Conservation (phyloP, 2,329 filamentous ascomycete genomes). For the Canariomyces notabilis region DNA sequence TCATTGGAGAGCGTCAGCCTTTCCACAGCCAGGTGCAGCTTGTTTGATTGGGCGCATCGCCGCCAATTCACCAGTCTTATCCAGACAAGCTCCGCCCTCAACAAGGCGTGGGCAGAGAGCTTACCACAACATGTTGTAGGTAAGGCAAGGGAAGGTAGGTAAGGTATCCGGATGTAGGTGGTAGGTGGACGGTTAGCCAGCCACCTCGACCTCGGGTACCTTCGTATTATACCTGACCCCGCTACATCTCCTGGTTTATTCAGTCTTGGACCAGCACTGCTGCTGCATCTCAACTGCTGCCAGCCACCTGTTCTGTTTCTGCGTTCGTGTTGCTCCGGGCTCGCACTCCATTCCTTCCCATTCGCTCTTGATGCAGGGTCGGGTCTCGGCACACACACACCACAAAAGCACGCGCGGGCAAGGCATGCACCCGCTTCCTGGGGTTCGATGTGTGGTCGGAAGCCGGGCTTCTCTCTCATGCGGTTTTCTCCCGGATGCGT, state of each 20-base stretch:
- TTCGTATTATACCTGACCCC: background rate
- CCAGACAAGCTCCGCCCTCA: background rate
- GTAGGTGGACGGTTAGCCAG: background rate
- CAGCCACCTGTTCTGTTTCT: background rate
- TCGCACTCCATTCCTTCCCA: background rate
- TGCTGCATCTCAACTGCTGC: background rate
- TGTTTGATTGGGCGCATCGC: slow-evolving; percentile 22
- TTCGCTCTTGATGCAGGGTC: background rate
- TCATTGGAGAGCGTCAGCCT: slow-evolving; percentile 25
- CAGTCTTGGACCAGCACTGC: no score
- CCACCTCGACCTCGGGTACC: background rate
- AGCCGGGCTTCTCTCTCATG: no score
- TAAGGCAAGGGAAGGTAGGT: no score
- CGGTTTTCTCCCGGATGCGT: no score
- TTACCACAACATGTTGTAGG: background rate
- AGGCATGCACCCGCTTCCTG: background rate
- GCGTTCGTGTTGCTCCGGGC: background rate
- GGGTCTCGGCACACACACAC: background rate
- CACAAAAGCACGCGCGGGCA: no score
- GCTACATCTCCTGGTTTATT: no score
- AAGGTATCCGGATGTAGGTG: no score
- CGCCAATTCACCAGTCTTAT: slow-evolving; percentile 11
- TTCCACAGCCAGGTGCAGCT: slow-evolving; percentile 22
- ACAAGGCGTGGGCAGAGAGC: background rate
- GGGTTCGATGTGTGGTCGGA: background rate